These are phyloP conservation scores for Scytalidium lignicola DNA, from an alignment of 2,329 filamentous ascomycete genomes.

Conservation along the genomic window DNA sequence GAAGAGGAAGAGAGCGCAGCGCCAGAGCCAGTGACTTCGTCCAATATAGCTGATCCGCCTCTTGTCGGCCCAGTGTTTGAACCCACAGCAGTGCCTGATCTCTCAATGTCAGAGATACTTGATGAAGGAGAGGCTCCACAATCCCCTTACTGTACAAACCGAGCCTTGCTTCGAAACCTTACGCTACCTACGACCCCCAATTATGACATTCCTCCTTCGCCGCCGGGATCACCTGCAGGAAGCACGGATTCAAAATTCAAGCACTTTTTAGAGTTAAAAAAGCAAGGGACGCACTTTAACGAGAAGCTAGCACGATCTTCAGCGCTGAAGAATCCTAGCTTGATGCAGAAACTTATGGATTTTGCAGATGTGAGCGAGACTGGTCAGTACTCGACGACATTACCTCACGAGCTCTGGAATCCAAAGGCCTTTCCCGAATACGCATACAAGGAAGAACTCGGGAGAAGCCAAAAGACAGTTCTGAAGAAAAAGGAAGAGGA, in stretches of 20 bases:
- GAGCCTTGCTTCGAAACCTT: slow-evolving; percentile 62
- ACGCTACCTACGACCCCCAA: slow-evolving; percentile 69
- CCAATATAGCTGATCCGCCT: slow-evolving; percentile 13
- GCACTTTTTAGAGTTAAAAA: slow-evolving; percentile 72
- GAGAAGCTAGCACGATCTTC: slow-evolving; percentile 61
- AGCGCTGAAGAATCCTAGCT: slow-evolving; percentile 65
- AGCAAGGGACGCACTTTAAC: slow-evolving; percentile 74
- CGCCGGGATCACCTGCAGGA: slow-evolving; percentile 53
- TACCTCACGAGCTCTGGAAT: slow-evolving; percentile 53
- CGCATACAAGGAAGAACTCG: slow-evolving; percentile 47
- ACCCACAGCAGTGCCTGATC: slow-evolving; percentile 18
- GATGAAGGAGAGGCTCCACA: slow-evolving; percentile 23
- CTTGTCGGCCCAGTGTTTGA: slow-evolving; percentile 23
- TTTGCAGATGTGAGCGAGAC: slow-evolving; percentile 56
- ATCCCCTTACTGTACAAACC: slow-evolving; percentile 65
- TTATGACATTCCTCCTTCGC: slow-evolving; percentile 69
- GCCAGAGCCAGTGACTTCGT: background rate
- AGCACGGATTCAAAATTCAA: slow-evolving; percentile 62
- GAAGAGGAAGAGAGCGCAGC: background rate
- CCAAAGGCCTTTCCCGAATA: slow-evolving; percentile 49
- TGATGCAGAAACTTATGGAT: slow-evolving; percentile 66
- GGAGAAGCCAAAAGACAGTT: slow-evolving; percentile 37
- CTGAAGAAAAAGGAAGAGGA: slow-evolving; percentile 26
- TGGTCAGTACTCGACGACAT: slow-evolving; percentile 62
- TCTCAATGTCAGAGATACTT: slow-evolving; percentile 10